Conservation (phyloP, 1,284 basidiomycete genomes). For the Rhodotorula sp. region DNA sequence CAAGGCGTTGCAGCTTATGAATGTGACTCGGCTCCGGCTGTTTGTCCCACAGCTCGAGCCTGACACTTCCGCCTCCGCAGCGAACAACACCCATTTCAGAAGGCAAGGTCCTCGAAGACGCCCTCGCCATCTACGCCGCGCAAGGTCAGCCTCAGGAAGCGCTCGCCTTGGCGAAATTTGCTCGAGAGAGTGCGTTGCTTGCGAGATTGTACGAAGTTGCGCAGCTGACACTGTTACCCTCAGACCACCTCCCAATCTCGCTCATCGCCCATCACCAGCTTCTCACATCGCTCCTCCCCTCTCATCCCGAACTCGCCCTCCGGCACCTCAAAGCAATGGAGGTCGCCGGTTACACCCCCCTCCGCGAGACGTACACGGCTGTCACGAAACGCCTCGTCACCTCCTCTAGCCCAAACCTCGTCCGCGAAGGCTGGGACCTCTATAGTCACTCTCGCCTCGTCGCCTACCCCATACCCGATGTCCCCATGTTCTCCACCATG, state of each 20-base stretch:
- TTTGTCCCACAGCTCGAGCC: not conserved
- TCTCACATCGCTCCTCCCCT: constrained; percentile 60
- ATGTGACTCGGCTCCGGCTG: constrained; percentile 51
- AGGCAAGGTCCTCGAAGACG: constrained; percentile 42
- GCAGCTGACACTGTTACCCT: constrained; percentile 24
- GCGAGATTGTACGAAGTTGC: not conserved
- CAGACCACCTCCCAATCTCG: constrained; percentile 61
- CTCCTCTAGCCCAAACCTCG: constrained; percentile 44
- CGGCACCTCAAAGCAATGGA: constrained; percentile 48
- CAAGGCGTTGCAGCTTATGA: constrained; percentile 53
- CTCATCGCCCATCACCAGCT: constrained; percentile 62
- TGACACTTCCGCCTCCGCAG: constrained; percentile 49
- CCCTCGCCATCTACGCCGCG: constrained; percentile 57
- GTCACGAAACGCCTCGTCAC: constrained; percentile 48
- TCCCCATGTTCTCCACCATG: constrained; percentile 76
- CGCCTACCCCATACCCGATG: constrained; percentile 77
- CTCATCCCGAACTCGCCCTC: constrained; percentile 46
- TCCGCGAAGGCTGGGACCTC: constrained; percentile 84
- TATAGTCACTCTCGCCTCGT: constrained; percentile 94
- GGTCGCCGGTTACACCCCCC: constrained; percentile 46
- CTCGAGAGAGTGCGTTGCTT: constrained; percentile 49
- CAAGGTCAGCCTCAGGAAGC: constrained; percentile 54
- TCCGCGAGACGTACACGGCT: constrained; percentile 49
- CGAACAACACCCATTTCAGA: constrained; percentile 51
- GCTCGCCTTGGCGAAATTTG: constrained; percentile 53